Conservation (phyloP, 345 rosid species). For the Eucalyptus marginata region DNA sequence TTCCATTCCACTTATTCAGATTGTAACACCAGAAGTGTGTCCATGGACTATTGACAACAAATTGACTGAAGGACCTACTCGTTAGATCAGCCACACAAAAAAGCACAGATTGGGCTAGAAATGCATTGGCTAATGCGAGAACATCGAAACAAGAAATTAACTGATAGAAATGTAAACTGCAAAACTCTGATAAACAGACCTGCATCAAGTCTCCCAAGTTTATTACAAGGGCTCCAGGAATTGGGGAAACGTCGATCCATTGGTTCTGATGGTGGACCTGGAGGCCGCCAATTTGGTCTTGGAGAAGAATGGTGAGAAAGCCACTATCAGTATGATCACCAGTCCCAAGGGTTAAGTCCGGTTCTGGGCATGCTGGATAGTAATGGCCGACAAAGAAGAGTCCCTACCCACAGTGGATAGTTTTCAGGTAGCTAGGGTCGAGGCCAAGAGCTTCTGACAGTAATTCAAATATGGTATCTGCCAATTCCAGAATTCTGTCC, state of each 20-base stretch:
- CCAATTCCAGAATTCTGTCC: neutral
- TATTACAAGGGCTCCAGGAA: constrained; percentile 1
- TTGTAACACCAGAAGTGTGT: neutral
- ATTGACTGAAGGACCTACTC: neutral
- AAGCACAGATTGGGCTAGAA: neutral
- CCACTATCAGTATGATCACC: constrained; percentile 9
- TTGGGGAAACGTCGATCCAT: constrained; percentile 15
- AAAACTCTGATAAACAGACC: neutral
- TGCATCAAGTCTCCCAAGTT: constrained; percentile 17
- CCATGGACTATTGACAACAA: neutral
- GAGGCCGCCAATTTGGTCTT: constrained; percentile 24
- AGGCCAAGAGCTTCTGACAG: constrained; percentile 31
- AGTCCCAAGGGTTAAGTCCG: constrained; percentile 14
- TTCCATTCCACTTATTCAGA: neutral
- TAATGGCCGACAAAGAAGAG: constrained; percentile 1
- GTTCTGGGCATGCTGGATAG: constrained; percentile 35
- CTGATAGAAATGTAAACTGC: neutral
- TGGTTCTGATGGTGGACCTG: constrained; percentile 10
- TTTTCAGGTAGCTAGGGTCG: neutral
- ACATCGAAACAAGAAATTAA: neutral
- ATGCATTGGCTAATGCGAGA: neutral
- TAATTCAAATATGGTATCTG: constrained; percentile 1
- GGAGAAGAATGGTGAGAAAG: constrained; percentile 16
- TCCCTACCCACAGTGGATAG: constrained; percentile 9
- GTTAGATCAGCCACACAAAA: neutral